Evolutionary conservation across 1,139 yeast genomes (phyloP).

Genomic region (Saccharomyces hybrid): DNA sequence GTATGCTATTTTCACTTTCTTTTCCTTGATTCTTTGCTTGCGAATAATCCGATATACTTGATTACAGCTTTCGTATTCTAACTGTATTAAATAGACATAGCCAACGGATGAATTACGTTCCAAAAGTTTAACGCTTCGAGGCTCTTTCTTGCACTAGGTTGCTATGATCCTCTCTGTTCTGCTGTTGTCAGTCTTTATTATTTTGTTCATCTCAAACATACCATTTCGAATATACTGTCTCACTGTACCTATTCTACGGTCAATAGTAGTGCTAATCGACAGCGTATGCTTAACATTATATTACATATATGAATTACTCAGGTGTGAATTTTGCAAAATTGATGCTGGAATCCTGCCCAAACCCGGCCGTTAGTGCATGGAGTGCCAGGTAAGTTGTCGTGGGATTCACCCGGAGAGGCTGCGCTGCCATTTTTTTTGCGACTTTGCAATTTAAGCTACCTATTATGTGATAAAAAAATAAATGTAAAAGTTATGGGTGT

Average conservation of each 20-base stretch:
- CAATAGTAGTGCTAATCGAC: background rate
- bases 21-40: background rate
- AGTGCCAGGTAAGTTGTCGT: background rate
- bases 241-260: background rate
- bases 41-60: background rate
- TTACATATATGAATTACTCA: background rate
- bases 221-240: constrained; percentile 1
- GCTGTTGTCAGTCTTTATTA: background rate
- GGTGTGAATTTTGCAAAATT: background rate
- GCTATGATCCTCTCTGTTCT: background rate
- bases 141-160: background rate
- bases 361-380: background rate
- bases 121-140: background rate
- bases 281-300: background rate
- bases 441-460: no score
- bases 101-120: background rate
- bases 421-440: background rate
- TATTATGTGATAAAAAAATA: no score
- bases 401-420: background rate
- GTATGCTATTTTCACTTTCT: background rate
- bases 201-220: background rate
- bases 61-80: no score
- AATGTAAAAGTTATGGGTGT: background rate
- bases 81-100: background rate
- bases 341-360: background rate